These are phyloP conservation scores for Zygosaccharomyces pseudobailii DNA, from an alignment of 1,139 yeast genomes.

Conservation along the genomic window DNA sequence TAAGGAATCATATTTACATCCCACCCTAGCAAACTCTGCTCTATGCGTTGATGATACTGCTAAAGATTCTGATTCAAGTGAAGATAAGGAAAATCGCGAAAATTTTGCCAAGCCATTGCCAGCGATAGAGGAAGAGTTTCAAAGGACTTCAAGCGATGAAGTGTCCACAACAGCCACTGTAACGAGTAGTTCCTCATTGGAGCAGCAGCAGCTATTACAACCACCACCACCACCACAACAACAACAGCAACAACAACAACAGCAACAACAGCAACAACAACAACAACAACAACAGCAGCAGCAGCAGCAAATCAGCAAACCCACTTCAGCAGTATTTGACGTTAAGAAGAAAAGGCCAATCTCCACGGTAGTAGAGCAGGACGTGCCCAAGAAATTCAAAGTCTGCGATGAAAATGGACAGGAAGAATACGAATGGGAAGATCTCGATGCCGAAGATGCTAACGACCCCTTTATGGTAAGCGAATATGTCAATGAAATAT, in stretches of 20 bases:
- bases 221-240: conserved; percentile 1
- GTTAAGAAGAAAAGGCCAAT: conserved; percentile 32
- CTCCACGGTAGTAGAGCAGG: conserved; percentile 34
- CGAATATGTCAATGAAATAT: conserved; percentile 86
- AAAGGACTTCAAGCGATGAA: conserved; percentile 5
- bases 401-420: conserved; percentile 31
- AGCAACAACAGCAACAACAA: too few species aligned
- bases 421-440: conserved; percentile 68
- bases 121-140: conserved; percentile 17
- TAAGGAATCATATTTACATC: conserved; percentile 15
- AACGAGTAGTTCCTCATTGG: background rate
- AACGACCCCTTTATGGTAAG: conserved; percentile 95
- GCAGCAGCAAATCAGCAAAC: conserved; percentile 1
- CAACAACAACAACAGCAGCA: background rate
- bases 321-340: conserved; percentile 14
- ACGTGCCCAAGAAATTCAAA: conserved; percentile 33
- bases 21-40: conserved; percentile 5
- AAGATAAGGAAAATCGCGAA: conserved; percentile 26
- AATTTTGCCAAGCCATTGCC: conserved; percentile 17
- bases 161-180: background rate
- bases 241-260: conserved; percentile 3
- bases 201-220: conserved; percentile 1
- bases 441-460: conserved; percentile 82
- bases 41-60: background rate
- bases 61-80: background rate